phyloP scores from a whole-genome alignment of 768 basidiomycete species.

The Leucocoprinus sp. region DNA sequence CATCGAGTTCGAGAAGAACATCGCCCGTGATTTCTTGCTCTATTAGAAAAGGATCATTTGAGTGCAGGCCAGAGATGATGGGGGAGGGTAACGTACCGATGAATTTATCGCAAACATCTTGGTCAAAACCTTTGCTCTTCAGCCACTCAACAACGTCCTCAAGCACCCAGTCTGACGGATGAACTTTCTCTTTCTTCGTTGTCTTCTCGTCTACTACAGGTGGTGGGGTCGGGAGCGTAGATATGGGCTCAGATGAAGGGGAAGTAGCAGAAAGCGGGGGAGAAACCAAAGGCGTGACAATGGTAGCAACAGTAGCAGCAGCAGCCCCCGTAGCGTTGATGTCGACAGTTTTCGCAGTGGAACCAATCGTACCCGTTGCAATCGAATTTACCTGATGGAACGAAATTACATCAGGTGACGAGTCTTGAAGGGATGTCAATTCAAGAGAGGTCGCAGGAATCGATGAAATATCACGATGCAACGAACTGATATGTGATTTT shows the following conservation, averaged over 20 bases:
- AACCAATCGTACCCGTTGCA: background rate
- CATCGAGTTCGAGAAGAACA: conserved; percentile 89
- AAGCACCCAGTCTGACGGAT: conserved; percentile 74
- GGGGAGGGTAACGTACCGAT: conserved; percentile 47
- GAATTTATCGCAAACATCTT: conserved; percentile 78
- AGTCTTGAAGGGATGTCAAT: background rate
- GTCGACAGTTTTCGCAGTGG: too few relatives aligned
- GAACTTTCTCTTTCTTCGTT: conserved; percentile 30
- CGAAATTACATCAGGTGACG: background rate
- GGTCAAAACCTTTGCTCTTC: conserved; percentile 75
- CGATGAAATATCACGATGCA: background rate
- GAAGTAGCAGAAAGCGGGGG: conserved; percentile 13
- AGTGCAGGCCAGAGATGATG: too few relatives aligned
- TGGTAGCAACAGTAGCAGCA: conserved; percentile 3
- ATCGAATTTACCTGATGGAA: background rate
- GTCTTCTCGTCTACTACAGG: conserved; percentile 12
- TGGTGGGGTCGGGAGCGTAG: too few relatives aligned
- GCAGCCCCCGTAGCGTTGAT: background rate
- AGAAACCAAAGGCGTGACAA: conserved; percentile 13
- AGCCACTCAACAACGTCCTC: conserved; percentile 91
- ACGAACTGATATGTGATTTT: background rate
- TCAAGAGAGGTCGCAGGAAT: background rate
- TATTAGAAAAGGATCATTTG: too few relatives aligned
- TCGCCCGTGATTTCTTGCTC: conserved; percentile 99
- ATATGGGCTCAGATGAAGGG: too few relatives aligned